Base-by-base conservation (phyloP, 768 basidiomycete genomes). In the Lactifluus pinguis region DNA sequence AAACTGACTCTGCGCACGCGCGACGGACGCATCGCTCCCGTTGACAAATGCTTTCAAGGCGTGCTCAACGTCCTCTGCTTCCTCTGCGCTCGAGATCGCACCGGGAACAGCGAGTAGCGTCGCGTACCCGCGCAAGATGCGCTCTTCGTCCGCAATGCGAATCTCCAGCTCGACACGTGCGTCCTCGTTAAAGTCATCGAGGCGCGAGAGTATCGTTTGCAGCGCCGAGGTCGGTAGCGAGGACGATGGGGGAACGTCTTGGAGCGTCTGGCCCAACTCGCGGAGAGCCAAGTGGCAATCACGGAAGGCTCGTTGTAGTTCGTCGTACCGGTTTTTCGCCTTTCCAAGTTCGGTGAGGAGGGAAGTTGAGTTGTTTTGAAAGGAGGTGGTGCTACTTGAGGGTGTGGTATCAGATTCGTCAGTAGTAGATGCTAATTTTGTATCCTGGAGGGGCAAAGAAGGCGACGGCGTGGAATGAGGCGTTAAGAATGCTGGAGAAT, bases 121-220 rank as follows among this genome's bases (percentile, higher is more conserved):
- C 65, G 84, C 82, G 61, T 84, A 92, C 3, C 89, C 89, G 8
- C 77, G 78, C 7, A 76, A 74, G 0, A 85, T 75, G 14, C 92
- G 77, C 11, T 77, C 79, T 63, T 89, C 89, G 68, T 93, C 90
- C 2, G 86, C 80, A 10, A 84, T 73, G 25, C 83, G 80, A 44
- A 92, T 92, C 72, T 92, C 90, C 21, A 93, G 73, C 68, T 92
- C 90, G 10, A 93, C 90, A 1, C 87, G 82, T 1, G 83, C 83
- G 64, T 92, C 90, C 69, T 92, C 90, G 5, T 81, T 81, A 68
- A 80, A 88, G 68, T 93, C 87, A 55, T 83, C 77, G 47, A 93
- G 75, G 8, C 89, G 77, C 29, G 81, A 76, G 17, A 87, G 72
- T 6, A 83, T 84, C 0, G 75, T 75, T 19, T 72, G 73, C 4